phyloP scores from a whole-genome alignment of 768 basidiomycete genomes.

The Suillus subluteus region DNA sequence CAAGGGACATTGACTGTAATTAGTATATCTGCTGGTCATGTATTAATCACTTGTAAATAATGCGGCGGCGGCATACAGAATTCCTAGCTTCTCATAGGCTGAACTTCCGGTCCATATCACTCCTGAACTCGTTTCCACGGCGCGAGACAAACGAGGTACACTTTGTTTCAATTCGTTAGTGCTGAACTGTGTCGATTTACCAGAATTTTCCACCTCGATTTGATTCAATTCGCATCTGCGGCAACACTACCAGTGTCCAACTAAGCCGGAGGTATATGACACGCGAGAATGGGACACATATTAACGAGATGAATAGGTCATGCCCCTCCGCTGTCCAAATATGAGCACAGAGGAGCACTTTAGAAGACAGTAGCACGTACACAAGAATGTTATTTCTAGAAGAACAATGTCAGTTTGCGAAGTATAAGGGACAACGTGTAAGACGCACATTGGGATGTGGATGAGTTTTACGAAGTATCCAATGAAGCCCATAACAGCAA shows the following conservation, averaged over 20 bases:
- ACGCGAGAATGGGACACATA: slow-evolving; percentile 13
- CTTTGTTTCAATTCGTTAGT: no score
- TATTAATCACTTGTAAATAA: no score
- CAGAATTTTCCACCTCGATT: no score
- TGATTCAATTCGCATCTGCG: no score
- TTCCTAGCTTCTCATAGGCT: no score
- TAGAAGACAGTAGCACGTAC: slow-evolving; percentile 55
- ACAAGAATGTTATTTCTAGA: slow-evolving; percentile 95
- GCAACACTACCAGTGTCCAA: slow-evolving; percentile 4
- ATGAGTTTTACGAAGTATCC: slow-evolving; percentile 99
- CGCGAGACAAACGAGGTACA: no score
- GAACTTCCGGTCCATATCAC: no score
- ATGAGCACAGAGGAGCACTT: slow-evolving; percentile 25
- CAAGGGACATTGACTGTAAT: no score
- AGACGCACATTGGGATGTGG: slow-evolving; percentile 93
- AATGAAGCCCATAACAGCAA: slow-evolving; percentile 99
- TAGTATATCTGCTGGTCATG: no score
- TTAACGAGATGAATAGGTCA: slow-evolving; percentile 39
- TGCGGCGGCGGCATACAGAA: no score
- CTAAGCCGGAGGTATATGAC: slow-evolving; percentile 19
- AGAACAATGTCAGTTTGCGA: slow-evolving; percentile 19
- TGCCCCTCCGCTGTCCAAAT: slow-evolving; percentile 69
- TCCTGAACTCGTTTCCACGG: no score
- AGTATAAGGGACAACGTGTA: slow-evolving; percentile 7
- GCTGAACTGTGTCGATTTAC: no score